Conservation (phyloP, 345 rosid species). For the Microcos paniculata region DNA sequence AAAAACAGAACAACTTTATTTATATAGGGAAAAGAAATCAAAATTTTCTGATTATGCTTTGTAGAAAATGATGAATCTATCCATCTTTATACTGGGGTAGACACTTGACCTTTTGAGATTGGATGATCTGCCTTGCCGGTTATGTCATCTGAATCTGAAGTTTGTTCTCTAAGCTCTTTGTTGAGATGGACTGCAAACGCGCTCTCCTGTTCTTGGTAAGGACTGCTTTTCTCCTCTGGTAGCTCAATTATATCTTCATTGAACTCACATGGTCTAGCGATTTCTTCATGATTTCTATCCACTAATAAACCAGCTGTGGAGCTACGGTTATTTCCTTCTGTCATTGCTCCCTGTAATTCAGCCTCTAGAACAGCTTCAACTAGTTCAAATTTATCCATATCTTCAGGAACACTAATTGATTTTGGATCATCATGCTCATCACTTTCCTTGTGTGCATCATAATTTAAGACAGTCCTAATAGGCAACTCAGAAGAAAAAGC, state of each 20-base stretch:
- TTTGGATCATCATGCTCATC: slow-evolving; percentile 3
- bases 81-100: neutral
- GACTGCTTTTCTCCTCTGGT: slow-evolving; percentile 11
- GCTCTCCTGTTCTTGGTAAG: slow-evolving; percentile 30
- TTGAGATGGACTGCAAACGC: slow-evolving; percentile 17
- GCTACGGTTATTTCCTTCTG: slow-evolving; percentile 11
- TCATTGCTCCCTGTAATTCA: slow-evolving; percentile 15
- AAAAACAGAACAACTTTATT: neutral
- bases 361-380: slow-evolving; percentile 30
- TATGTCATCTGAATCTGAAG: slow-evolving; percentile 24
- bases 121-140: slow-evolving; percentile 1
- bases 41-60: neutral
- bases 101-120: slow-evolving; percentile 31
- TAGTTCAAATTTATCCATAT: slow-evolving; percentile 20
- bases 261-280: slow-evolving; percentile 2
- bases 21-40: neutral
- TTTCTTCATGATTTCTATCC: slow-evolving; percentile 14
- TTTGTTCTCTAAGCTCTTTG: slow-evolving; percentile 20
- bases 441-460: neutral
- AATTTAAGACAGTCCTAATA: slow-evolving; percentile 11
- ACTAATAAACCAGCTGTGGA: slow-evolving; percentile 11
- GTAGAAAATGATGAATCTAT: too few relatives aligned
- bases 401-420: slow-evolving; percentile 18
- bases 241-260: slow-evolving; percentile 20
- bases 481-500: slow-evolving; percentile 25